A percentile compares a stretch with the other conserved stretches of the same genome.
Evolutionary conservation across 2,329 filamentous ascomycete genomes (phyloP).

Genomic region (Clonostachys byssicola): DNA sequence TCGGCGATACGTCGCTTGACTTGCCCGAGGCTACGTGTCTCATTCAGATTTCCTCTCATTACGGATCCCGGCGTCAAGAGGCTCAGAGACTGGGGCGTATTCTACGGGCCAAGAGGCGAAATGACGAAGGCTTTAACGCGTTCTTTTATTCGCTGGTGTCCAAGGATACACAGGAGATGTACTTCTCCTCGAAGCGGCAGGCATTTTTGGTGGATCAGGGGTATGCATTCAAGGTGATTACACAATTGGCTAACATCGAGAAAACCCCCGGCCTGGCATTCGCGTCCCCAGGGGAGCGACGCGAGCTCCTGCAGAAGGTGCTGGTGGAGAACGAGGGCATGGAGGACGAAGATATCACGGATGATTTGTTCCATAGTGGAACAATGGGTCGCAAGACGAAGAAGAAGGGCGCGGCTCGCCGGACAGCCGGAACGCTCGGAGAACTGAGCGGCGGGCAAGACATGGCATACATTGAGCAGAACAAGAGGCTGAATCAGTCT

Average conservation of each 20-base stretch:
- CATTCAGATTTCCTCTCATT: conserved; percentile 93
- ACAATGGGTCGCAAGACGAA: conserved; percentile 37
- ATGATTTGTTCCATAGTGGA: conserved; percentile 33
- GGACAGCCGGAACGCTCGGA: conserved; percentile 80
- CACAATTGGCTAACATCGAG: conserved; percentile 87
- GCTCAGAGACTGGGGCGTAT: conserved; percentile 89
- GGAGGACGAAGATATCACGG: conserved; percentile 63
- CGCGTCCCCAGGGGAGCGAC: conserved; percentile 71
- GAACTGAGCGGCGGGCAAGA: conserved; percentile 89
- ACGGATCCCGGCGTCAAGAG: conserved; percentile 89
- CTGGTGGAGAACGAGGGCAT: conserved; percentile 81
- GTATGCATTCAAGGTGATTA: conserved; percentile 99
- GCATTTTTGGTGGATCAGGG: conserved; percentile 97
- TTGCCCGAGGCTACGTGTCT: conserved; percentile 89
- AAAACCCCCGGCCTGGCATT: conserved; percentile 78
- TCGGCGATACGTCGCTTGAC: conserved; percentile 91
- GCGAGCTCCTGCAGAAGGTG: conserved; percentile 84
- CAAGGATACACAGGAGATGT: conserved; percentile 98
- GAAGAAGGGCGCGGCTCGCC: conserved; percentile 58
- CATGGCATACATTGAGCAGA: conserved; percentile 93
- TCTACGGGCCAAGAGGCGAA: conserved; percentile 87
- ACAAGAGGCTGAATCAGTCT: conserved; percentile 59
- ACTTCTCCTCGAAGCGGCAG: conserved; percentile 92
- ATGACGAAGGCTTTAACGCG: conserved; percentile 97
- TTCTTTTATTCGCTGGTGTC: conserved; percentile 98